Conservation (phyloP, 2,329 filamentous ascomycete species). For the Moelleriella libera region DNA sequence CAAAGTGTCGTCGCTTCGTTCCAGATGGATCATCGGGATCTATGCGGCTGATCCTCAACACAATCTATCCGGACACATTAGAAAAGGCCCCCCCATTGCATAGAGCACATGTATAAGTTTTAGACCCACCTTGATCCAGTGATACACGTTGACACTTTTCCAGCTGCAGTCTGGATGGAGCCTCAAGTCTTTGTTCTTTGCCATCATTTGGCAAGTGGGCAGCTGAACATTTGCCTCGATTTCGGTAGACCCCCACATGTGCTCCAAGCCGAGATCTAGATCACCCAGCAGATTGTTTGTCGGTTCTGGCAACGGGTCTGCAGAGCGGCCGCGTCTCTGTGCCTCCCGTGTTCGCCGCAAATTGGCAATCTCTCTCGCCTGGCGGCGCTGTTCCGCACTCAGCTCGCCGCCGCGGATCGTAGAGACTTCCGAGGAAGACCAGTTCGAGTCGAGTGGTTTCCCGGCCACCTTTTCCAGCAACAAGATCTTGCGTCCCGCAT, state of each 20-base stretch:
- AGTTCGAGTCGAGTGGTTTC: conserved; percentile 57
- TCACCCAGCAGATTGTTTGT: conserved; percentile 68
- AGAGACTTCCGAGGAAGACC: conserved; percentile 60
- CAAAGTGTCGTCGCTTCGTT: conserved; percentile 72
- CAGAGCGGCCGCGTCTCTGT: conserved; percentile 20
- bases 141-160: conserved; percentile 84
- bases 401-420: conserved; percentile 72
- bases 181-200: conserved; percentile 49
- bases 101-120: not conserved
- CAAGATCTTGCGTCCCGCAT: conserved; percentile 70
- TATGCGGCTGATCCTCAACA: conserved; percentile 78
- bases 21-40: conserved; percentile 61
- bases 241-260: conserved; percentile 74
- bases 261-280: conserved; percentile 54
- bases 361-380: conserved; percentile 32
- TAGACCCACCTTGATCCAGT: conserved; percentile 77
- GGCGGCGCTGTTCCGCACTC: conserved; percentile 29
- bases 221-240: conserved; percentile 91
- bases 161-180: conserved; percentile 87
- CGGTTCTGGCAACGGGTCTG: conserved; percentile 31
- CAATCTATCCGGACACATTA: conserved; percentile 42
- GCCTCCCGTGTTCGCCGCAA: conserved; percentile 41
- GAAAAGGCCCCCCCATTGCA: not conserved
- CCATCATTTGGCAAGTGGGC: conserved; percentile 77
- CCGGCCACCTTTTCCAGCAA: conserved; percentile 83